phyloP scores from a whole-genome alignment of 139 green algal species.

The Picochlorum sp. region DNA sequence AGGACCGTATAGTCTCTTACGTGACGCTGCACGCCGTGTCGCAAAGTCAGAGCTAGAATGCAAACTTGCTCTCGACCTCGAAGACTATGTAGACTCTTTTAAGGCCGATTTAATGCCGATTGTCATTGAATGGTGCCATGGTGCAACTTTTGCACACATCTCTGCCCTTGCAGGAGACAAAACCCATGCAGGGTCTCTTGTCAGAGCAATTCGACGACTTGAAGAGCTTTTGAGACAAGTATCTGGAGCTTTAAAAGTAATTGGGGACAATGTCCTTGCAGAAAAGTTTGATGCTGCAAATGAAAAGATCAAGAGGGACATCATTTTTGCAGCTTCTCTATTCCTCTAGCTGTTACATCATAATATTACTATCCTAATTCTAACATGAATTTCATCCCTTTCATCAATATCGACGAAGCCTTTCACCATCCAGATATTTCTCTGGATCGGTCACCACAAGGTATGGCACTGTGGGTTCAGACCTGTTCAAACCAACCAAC shows the following conservation, averaged over 20 bases:
- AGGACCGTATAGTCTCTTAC: slow-evolving; percentile 23
- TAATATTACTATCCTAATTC: neutral
- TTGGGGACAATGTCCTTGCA: slow-evolving; percentile 29
- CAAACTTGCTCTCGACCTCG: slow-evolving; percentile 36
- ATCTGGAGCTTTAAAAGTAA: slow-evolving; percentile 6
- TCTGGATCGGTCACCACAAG: slow-evolving; percentile 26
- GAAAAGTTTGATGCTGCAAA: slow-evolving; percentile 25
- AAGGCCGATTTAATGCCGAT: slow-evolving; percentile 60
- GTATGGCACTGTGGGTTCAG: slow-evolving; percentile 17
- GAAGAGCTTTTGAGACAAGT: slow-evolving; percentile 73
- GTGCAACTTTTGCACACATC: slow-evolving; percentile 47
- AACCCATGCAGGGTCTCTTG: slow-evolving; percentile 40
- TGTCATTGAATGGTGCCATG: slow-evolving; percentile 47
- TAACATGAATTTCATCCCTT: neutral
- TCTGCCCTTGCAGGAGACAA: slow-evolving; percentile 23
- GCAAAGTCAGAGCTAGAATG: slow-evolving; percentile 35
- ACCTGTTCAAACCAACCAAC: neutral
- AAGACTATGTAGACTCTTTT: slow-evolving; percentile 64
- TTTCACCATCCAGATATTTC: slow-evolving; percentile 18
- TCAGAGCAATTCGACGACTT: slow-evolving; percentile 57
- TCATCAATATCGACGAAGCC: neutral
- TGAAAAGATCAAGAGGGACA: slow-evolving; percentile 37
- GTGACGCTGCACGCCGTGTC: slow-evolving; percentile 44
- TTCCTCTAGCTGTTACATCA: slow-evolving; percentile 26
- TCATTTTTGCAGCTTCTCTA: slow-evolving; percentile 50